These are phyloP conservation scores for Ceratocystis huliohia DNA, from an alignment of 2,329 filamentous ascomycete genomes.

Conservation along the genomic window DNA sequence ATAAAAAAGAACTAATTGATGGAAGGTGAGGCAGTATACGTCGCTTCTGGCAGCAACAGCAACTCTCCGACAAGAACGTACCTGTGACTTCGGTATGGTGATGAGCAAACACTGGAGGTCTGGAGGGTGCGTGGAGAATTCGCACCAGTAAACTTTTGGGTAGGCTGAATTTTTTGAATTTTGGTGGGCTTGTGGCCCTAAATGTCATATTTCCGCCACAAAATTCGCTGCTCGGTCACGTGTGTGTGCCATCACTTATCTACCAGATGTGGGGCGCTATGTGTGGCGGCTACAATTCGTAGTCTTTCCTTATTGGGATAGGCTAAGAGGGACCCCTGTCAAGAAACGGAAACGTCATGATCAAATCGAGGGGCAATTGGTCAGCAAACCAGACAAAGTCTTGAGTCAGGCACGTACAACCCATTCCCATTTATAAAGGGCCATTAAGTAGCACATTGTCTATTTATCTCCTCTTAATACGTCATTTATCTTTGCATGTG, in stretches of 20 bases:
- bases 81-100: slow-evolving; percentile 21
- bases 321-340: slow-evolving; percentile 5
- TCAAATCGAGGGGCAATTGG: slow-evolving; percentile 5
- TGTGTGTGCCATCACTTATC: slow-evolving; percentile 11
- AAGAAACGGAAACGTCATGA: not conserved
- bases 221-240: slow-evolving; percentile 10
- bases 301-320: slow-evolving; percentile 9
- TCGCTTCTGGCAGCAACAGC: not conserved
- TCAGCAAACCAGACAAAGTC: slow-evolving; percentile 1
- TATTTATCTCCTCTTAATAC: not conserved
- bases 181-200: slow-evolving; percentile 22
- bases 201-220: slow-evolving; percentile 19
- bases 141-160: slow-evolving; percentile 19
- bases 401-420: not conserved
- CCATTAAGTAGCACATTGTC: not conserved
- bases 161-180: slow-evolving; percentile 18
- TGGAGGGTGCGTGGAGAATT: slow-evolving; percentile 20
- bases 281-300: not conserved
- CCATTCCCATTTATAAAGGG: not conserved
- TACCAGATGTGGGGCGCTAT: slow-evolving; percentile 11
- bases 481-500: not conserved
- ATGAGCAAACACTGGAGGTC: slow-evolving; percentile 20
- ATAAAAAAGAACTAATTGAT: not conserved
- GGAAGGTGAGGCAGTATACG: not conserved
- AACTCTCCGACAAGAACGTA: slow-evolving; percentile 13